Conservation (phyloP, 257 asterid species). For the Primulina huaijiensis region DNA sequence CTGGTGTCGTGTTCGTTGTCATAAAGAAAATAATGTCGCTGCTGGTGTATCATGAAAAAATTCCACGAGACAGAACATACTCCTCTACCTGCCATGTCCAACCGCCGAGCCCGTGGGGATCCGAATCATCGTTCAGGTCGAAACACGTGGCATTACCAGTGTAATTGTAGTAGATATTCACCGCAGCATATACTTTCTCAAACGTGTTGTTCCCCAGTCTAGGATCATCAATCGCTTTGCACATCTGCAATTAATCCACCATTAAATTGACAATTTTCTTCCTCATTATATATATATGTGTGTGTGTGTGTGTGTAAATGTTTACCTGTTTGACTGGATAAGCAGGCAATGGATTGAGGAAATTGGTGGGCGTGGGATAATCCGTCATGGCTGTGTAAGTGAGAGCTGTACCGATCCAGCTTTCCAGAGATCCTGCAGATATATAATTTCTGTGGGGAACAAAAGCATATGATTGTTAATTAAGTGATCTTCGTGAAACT, state of each 20-base stretch:
- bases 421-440: constrained; percentile 33
- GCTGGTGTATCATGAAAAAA: too few relatives aligned
- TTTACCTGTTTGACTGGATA: constrained; percentile 73
- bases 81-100: constrained; percentile 85
- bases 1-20: too few relatives aligned
- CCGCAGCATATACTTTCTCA: constrained; percentile 59
- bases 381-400: constrained; percentile 89
- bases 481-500: neutral
- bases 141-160: constrained; percentile 60
- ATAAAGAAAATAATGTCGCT: too few relatives aligned
- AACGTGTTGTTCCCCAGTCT: constrained; percentile 50
- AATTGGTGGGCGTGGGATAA: constrained; percentile 80
- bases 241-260: constrained; percentile 50
- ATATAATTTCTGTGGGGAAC: constrained; percentile 48
- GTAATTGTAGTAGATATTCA: constrained; percentile 64
- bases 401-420: constrained; percentile 65
- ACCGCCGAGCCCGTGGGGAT: constrained; percentile 72
- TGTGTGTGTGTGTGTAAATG: too few relatives aligned
- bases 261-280: neutral
- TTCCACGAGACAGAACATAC: neutral
- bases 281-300: neutral
- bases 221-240: constrained; percentile 78
- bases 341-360: constrained; percentile 88
- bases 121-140: constrained; percentile 48
- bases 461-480: neutral